A percentile compares a stretch with the other conserved stretches of the same genome.
Conservation (phyloP, 305 asterid genomes). For the Fraxinus nigra region DNA sequence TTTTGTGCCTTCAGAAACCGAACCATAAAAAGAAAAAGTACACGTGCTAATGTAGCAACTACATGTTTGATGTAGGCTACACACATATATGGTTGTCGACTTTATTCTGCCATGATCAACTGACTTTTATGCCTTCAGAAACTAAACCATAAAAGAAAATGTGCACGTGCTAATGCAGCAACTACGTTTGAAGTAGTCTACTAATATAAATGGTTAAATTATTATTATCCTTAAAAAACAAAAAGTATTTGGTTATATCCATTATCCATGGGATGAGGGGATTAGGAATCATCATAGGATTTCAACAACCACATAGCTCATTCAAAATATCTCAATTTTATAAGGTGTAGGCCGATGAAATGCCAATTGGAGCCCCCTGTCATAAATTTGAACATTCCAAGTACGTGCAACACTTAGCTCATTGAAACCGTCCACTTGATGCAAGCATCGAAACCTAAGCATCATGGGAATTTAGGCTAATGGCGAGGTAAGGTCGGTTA, state of each 20-base stretch:
- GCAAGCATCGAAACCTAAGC: neutral
- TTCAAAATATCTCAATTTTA: neutral
- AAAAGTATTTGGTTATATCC: neutral
- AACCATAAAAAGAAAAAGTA: neutral
- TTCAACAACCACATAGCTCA: neutral
- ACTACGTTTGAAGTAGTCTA: neutral
- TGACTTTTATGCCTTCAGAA: neutral
- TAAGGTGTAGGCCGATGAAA: neutral
- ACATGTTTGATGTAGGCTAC: neutral
- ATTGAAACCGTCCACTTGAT: neutral
- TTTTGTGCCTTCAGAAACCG: neutral
- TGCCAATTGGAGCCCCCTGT: neutral
- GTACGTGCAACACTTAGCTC: neutral
- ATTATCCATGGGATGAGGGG: neutral
- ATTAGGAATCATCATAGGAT: neutral
- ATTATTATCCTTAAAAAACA: neutral
- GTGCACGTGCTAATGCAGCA: neutral
- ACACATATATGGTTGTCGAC: neutral
- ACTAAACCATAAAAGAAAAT: neutral
- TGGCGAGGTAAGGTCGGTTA: neutral
- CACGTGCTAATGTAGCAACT: neutral
- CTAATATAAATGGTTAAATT: neutral
- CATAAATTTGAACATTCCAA: neutral
- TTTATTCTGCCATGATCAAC: neutral
- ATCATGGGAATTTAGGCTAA: neutral